Evolutionary conservation across 768 basidiomycete genomes (phyloP), one percentile per base, ranked within the genome.

Genomic region (Scleroderma bovista): DNA sequence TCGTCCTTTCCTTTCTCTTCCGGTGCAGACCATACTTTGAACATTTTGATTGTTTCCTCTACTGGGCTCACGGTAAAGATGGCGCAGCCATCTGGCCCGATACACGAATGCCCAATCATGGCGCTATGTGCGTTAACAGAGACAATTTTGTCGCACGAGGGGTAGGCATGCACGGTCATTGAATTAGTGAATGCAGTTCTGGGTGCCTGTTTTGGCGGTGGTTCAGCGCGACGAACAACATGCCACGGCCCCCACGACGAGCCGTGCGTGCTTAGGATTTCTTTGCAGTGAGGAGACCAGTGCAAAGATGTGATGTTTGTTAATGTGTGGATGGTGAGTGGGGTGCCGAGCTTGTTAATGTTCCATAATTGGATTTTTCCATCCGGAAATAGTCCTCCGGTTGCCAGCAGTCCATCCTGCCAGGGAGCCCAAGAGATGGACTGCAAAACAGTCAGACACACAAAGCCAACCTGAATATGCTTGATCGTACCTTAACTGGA

Each of bases 221-320:
- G 56, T 12, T 61, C 57, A n/a, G 42, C 32, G 3, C 55, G 58
- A 9, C 55, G 51, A 20, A 56, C 33, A 15, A 38, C 33, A 39
- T 67, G 67, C 31, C 57, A 51, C 33, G 40, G 52, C 10, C 52
- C 52, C 66, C 68, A 67, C 26, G 52, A 60, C 44, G 63, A 62
- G 50, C 69, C 89, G 57, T 93, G 88, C 2, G 89, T 88, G 38
- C 81, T 88, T n/a, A 95, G 67, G 32, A 96, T 67, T 59, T 95
- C 93, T 56, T 89, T 90, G 59, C 83, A 83, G 53, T 91, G 85
- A 4, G 83, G 80, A 15, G 89, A 88, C 72, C 79, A 87, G 53
- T 77, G 73, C 47, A 82, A 72, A 16, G 77, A 83, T 44, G 79
- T 83, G 46, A 84, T 74, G 61, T 77, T 80, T 13, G 80, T 76